These are phyloP conservation scores for Withania somnifera DNA, from an alignment of 305 asterid genomes.

Conservation along the genomic window DNA sequence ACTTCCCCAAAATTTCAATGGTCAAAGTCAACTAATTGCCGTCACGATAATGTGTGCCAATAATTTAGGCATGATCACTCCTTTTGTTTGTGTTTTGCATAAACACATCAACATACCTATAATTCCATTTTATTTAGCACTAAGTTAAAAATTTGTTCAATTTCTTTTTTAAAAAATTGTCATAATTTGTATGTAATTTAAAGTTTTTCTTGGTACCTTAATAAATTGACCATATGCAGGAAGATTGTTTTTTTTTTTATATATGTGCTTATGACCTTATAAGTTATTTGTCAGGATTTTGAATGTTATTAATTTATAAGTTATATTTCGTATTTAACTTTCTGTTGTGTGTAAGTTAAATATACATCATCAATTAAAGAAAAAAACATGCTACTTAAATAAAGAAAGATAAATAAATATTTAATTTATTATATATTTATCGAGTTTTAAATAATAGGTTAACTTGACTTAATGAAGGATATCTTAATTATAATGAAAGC, in stretches of 20 bases:
- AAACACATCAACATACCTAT: neutral
- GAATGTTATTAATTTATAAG: no score
- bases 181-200: no score
- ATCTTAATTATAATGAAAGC: no score
- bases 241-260: no score
- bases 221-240: no score
- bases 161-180: no score
- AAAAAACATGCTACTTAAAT: neutral
- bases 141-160: no score
- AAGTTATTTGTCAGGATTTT: no score
- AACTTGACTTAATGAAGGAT: no score
- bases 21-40: conserved; percentile 5
- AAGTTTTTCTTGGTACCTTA: neutral
- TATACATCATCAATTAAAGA: neutral
- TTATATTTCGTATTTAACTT: neutral
- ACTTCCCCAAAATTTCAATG: neutral
- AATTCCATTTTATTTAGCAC: neutral
- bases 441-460: no score
- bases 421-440: no score
- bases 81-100: neutral
- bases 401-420: neutral
- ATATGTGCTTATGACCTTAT: no score
- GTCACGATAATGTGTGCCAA: conserved; percentile 6
- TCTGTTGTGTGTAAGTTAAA: neutral
- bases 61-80: neutral